These are phyloP conservation scores for Epichloe scottii DNA, from an alignment of 2,329 filamentous ascomycete genomes.

Conservation along the genomic window DNA sequence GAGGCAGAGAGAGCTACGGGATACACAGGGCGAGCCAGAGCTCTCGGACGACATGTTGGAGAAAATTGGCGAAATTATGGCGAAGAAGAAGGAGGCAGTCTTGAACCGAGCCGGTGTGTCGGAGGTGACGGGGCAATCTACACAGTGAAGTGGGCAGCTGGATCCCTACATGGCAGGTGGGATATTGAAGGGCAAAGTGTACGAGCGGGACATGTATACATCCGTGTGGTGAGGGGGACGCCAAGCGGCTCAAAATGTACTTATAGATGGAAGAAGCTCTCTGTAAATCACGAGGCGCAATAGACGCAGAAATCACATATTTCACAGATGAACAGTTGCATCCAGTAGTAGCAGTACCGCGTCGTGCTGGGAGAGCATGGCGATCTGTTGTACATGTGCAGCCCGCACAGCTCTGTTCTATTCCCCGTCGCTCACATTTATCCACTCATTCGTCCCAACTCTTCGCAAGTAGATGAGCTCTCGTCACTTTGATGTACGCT, in stretches of 20 bases:
- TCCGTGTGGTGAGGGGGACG: neutral
- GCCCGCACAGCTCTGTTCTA: too few relatives aligned
- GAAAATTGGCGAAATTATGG: constrained; percentile 50
- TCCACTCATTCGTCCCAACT: too few relatives aligned
- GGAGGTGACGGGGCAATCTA: constrained; percentile 14
- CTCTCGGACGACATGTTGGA: constrained; percentile 47
- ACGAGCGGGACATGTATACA: neutral
- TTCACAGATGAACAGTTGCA: too few relatives aligned
- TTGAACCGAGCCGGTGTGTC: constrained; percentile 26
- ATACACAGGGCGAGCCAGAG: constrained; percentile 40
- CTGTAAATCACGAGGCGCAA: neutral
- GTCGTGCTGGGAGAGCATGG: too few relatives aligned
- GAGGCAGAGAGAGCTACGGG: constrained; percentile 37
- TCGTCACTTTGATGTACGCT: too few relatives aligned
- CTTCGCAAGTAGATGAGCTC: too few relatives aligned
- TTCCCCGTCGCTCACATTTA: too few relatives aligned
- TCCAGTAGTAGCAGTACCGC: too few relatives aligned
- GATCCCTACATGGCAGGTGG: neutral
- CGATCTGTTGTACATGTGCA: too few relatives aligned
- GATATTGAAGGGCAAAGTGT: neutral
- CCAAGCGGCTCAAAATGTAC: neutral
- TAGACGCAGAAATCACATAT: neutral
- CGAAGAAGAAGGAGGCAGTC: constrained; percentile 34
- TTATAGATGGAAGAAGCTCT: neutral
- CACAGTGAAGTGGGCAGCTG: neutral